Evolutionary conservation across 2,329 filamentous ascomycete genomes (phyloP).

Genomic region (Microcera coccophila): DNA sequence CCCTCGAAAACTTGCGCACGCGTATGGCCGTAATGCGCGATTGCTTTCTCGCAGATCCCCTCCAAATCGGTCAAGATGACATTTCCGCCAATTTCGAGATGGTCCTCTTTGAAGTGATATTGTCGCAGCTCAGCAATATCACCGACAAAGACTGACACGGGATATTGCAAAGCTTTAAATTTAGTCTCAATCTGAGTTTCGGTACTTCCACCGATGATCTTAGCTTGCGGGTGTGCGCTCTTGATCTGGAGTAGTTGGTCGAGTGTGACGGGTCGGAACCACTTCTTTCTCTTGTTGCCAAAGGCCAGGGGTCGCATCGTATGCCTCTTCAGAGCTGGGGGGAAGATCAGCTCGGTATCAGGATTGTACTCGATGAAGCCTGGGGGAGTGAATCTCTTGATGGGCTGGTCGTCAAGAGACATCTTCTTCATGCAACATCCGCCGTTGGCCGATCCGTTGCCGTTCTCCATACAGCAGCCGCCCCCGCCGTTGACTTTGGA

Average conservation of each 20-base stretch:
- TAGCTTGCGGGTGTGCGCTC: constrained; percentile 75
- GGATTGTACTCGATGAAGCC: constrained; percentile 93
- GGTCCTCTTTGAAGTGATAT: constrained; percentile 72
- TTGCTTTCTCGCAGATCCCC: constrained; percentile 72
- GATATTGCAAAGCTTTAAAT: constrained; percentile 92
- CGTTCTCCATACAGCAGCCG: constrained; percentile 70
- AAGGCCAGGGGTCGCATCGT: constrained; percentile 78
- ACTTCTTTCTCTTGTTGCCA: constrained; percentile 90
- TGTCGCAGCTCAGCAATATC: constrained; percentile 87
- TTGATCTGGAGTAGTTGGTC: constrained; percentile 91
- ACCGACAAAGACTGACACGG: constrained; percentile 84
- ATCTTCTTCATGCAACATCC: constrained; percentile 67
- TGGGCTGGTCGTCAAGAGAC: constrained; percentile 47
- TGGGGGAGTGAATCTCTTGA: constrained; percentile 73
- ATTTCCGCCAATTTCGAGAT: constrained; percentile 91
- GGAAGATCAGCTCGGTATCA: constrained; percentile 93
- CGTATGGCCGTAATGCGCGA: constrained; percentile 69
- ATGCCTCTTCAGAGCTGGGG: constrained; percentile 77
- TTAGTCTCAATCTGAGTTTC: constrained; percentile 98
- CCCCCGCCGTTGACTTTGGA: constrained; percentile 42
- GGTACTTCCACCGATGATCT: constrained; percentile 92
- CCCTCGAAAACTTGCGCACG: constrained; percentile 80
- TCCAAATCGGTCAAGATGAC: constrained; percentile 90
- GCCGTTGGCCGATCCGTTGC: constrained; percentile 38
- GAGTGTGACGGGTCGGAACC: constrained; percentile 85